Evolutionary conservation across 2,329 filamentous ascomycete species (phyloP).

Genomic region (Samsoniella hepiali): DNA sequence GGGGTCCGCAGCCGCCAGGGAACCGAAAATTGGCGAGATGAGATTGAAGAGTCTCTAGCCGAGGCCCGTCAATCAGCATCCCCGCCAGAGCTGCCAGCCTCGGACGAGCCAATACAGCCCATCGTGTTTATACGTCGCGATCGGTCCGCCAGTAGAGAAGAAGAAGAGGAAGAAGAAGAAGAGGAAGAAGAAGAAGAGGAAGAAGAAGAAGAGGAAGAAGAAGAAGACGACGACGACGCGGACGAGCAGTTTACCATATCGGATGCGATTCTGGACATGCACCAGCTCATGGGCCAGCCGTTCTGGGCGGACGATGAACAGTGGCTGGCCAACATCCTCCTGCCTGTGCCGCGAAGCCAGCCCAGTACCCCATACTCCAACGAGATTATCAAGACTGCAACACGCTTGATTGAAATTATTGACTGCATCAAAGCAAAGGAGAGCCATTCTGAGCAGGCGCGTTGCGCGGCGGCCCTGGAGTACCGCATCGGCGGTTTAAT

Average conservation of each 20-base stretch:
- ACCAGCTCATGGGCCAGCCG: neutral
- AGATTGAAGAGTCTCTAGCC: neutral
- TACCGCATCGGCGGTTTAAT: neutral
- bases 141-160: neutral
- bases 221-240: neutral
- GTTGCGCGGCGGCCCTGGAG: neutral
- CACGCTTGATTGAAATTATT: neutral
- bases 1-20: too few relatives aligned
- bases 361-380: neutral
- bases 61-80: neutral
- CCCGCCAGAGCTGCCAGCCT: neutral
- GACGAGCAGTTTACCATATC: neutral
- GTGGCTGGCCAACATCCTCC: neutral
- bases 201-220: neutral
- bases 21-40: neutral
- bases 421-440: neutral
- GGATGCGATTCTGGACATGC: conserved; percentile 1
- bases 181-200: neutral
- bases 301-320: conserved; percentile 3
- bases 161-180: neutral
- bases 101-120: neutral
- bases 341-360: neutral
- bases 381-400: neutral
- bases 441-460: neutral
- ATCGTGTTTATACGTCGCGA: too few relatives aligned